A percentile compares a stretch with the other conserved stretches of the same genome.
phyloP scores from a whole-genome alignment of 768 basidiomycete species.

The Collybiopsis luxurians region DNA sequence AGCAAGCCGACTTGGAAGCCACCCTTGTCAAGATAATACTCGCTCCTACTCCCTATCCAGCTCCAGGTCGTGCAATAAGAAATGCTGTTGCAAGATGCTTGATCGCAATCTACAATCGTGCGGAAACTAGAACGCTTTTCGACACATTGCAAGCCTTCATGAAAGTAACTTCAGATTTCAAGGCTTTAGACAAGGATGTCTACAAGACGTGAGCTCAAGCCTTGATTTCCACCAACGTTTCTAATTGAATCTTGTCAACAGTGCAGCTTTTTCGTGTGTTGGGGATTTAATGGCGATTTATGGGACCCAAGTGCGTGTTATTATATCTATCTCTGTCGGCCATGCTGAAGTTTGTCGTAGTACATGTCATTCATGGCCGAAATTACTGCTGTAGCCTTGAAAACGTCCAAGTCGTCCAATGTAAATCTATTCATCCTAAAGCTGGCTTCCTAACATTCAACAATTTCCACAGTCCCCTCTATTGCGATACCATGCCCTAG shows the following conservation, averaged over 20 bases:
- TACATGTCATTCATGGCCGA: conserved; percentile 96
- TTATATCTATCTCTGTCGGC: neutral
- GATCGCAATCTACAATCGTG: conserved; percentile 66
- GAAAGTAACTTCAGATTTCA: conserved; percentile 71
- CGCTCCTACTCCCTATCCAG: conserved; percentile 64
- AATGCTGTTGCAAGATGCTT: conserved; percentile 79
- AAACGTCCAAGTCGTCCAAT: conserved; percentile 67
- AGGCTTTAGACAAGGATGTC: conserved; percentile 58
- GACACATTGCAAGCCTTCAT: conserved; percentile 81
- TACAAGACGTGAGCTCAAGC: conserved; percentile 58
- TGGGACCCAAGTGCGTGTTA: conserved; percentile 70
- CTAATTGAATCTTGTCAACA: conserved; percentile 24
- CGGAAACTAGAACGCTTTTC: conserved; percentile 82
- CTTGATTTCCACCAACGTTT: neutral
- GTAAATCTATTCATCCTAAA: conserved; percentile 39
- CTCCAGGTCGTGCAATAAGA: conserved; percentile 84
- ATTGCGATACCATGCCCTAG: conserved; percentile 77
- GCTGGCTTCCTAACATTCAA: conserved; percentile 6
- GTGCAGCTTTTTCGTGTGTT: conserved; percentile 82
- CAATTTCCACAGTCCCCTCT: conserved; percentile 62
- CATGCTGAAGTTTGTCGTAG: conserved; percentile 35
- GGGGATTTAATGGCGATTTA: conserved; percentile 86
- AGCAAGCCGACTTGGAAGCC: conserved; percentile 61
- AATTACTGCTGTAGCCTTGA: conserved; percentile 63
- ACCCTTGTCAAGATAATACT: conserved; percentile 66